These are phyloP conservation scores for Hirschfeldia incana DNA, from an alignment of 345 rosid genomes.

Conservation along the genomic window DNA sequence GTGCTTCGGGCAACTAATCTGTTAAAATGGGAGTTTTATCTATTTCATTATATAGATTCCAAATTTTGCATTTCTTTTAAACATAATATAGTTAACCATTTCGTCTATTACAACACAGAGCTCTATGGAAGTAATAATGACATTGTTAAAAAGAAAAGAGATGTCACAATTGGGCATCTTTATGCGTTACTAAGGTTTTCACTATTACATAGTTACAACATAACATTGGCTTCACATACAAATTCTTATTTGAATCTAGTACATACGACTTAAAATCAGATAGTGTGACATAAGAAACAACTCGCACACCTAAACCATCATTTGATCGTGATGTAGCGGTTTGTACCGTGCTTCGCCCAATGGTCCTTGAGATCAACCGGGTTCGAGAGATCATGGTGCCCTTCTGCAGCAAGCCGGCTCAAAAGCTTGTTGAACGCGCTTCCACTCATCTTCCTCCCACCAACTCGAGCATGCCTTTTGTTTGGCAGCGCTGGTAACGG, in stretches of 20 bases:
- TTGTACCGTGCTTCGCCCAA: conserved; percentile 81
- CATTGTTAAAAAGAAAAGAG: not conserved
- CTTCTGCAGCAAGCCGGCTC: conserved; percentile 82
- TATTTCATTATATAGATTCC: conserved; percentile 30
- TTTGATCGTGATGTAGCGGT: conserved; percentile 62
- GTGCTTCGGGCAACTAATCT: not conserved
- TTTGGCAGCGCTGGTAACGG: conserved; percentile 89
- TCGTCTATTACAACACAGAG: not conserved
- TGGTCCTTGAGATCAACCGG: conserved; percentile 73
- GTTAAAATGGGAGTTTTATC: conserved; percentile 28
- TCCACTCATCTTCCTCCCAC: conserved; percentile 99
- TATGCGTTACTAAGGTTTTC: conserved; percentile 1
- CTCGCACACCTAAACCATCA: conserved; percentile 32
- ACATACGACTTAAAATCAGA: conserved; percentile 19
- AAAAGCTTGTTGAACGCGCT: conserved; percentile 96
- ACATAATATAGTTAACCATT: not conserved
- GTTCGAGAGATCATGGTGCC: conserved; percentile 66
- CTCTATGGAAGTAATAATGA: not conserved
- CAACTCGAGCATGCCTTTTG: conserved; percentile 90
- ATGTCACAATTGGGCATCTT: not conserved
- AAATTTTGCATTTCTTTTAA: not conserved
- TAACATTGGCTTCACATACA: conserved; percentile 27
- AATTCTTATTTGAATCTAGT: conserved; percentile 16
- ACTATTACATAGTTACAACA: conserved; percentile 26
- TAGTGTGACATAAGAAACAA: not conserved